These are phyloP conservation scores for Singerocomus rubriflavus DNA, from an alignment of 1,284 basidiomycete genomes.

Conservation along the genomic window DNA sequence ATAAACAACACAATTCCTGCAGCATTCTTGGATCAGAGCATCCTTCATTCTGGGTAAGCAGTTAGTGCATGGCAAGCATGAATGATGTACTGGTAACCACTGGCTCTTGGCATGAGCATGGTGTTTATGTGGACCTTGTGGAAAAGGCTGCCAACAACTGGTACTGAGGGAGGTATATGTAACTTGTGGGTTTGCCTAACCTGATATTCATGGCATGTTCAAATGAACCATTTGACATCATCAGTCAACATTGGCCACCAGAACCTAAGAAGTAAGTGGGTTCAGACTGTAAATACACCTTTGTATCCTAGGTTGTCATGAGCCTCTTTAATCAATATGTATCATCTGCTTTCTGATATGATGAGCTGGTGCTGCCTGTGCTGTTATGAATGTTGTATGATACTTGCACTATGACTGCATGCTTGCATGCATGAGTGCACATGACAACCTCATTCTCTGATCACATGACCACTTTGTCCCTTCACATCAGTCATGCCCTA, in stretches of 20 bases:
- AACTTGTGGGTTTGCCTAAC: not conserved
- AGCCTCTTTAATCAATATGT: not conserved
- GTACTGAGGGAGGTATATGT: not conserved
- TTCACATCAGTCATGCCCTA: no score
- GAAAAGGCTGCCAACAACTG: not conserved
- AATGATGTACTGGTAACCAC: not conserved
- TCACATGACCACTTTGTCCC: no score
- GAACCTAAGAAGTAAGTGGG: not conserved
- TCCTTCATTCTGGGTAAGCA: not conserved
- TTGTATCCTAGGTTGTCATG: not conserved
- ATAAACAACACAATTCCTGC: not conserved
- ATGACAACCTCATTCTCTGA: no score
- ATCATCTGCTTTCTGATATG: accelerated
- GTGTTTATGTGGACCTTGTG: not conserved
- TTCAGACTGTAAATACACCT: not conserved
- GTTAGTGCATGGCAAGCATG: not conserved
- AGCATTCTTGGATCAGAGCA: not conserved
- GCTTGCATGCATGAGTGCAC: no score
- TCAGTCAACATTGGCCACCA: not conserved
- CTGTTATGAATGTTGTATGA: no score
- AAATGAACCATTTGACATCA: not conserved
- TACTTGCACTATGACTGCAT: no score
- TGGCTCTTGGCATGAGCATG: not conserved
- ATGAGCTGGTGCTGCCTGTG: not conserved
- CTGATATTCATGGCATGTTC: not conserved